Conservation (phyloP, 495 filamentous ascomycete species). For the Hamigera avellanea region DNA sequence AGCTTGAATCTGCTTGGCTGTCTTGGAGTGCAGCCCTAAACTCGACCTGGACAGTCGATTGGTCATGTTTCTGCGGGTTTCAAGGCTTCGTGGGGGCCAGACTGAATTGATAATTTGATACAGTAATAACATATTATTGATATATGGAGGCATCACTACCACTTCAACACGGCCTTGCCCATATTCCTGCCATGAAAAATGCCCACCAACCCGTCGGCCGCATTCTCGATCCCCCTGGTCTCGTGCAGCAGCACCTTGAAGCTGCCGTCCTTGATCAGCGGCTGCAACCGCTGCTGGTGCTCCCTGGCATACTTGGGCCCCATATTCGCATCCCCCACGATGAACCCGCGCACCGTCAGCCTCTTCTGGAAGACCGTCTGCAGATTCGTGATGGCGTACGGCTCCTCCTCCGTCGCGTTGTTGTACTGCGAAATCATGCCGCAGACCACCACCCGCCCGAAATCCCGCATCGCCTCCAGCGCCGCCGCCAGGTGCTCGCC, state of each 20-base stretch:
- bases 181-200: slow-evolving; percentile 73
- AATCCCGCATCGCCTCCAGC: slow-evolving; percentile 53
- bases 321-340: slow-evolving; percentile 46
- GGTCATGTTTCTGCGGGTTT: no score
- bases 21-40: no score
- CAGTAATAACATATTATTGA: no score
- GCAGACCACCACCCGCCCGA: slow-evolving; percentile 49
- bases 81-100: no score
- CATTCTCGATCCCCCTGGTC: slow-evolving; percentile 64
- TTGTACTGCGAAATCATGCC: slow-evolving; percentile 63
- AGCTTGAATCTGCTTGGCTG: no score
- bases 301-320: slow-evolving; percentile 50
- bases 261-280: slow-evolving; percentile 65
- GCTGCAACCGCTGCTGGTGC: slow-evolving; percentile 54
- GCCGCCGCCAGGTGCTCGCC: slow-evolving; percentile 78
- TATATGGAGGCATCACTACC: no score
- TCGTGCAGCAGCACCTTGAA: slow-evolving; percentile 50
- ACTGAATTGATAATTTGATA: no score
- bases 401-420: slow-evolving; percentile 31
- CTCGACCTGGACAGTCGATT: no score
- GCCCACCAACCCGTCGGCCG: slow-evolving; percentile 53
- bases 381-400: slow-evolving; percentile 49
- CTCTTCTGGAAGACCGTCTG: slow-evolving; percentile 26
- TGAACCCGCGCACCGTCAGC: slow-evolving; percentile 51
- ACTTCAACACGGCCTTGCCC: slow-evolving; percentile 62